Base-by-base conservation (phyloP, 2,329 filamentous ascomycete species). In the Colletotrichum lupini region DNA sequence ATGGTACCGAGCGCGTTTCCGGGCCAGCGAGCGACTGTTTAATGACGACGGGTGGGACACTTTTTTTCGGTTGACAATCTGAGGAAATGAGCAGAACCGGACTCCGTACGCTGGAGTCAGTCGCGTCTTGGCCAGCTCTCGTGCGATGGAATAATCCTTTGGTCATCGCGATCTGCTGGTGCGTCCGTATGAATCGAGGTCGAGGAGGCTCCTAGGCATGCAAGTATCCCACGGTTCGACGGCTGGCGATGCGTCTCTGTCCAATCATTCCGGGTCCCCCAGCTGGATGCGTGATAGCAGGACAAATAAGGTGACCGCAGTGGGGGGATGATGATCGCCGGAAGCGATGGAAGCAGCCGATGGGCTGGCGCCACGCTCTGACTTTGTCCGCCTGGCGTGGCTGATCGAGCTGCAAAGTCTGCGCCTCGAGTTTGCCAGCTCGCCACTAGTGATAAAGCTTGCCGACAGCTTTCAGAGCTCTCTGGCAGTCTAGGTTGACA, bases 1-100 rank as follows among this genome's bases (percentile, higher is more conserved):
- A 73, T 73, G 56, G 67, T 28, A 30, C 59, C 56, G 70, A 73
- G 70, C 67, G 67, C 70, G 71, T 73, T 73, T 73, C 71, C 67
- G 46, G 71, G 71, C 46, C 71, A 73, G 71, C 71, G 46, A 71
- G 49, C 46, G 35, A 67, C 35, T 19, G 61, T 73, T 70, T 65
- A 73, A 73, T 71, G 57, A 73, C 56, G 52, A 22, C 60, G 32
- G 67, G 71, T 59, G 53, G 52, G 30, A 65, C 59, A 65, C 57
- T 57, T 66, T 61, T 65, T 57, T 52, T 8, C 5, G n/a, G 11
- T 12, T 7, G 35, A 24, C 53, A 66, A 49, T 66, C 30, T 30
- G 55, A 61, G 70, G 67, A 73, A 73, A 73, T 70, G 70, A 73
- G 60, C 26, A 52, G 59, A 49, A 35, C 46, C 37, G 37, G 37